A percentile compares a stretch with the other conserved stretches of the same genome.
Evolutionary conservation across 2,329 filamentous ascomycete species (phyloP).

Genomic region (Amesomyces nigricolor): DNA sequence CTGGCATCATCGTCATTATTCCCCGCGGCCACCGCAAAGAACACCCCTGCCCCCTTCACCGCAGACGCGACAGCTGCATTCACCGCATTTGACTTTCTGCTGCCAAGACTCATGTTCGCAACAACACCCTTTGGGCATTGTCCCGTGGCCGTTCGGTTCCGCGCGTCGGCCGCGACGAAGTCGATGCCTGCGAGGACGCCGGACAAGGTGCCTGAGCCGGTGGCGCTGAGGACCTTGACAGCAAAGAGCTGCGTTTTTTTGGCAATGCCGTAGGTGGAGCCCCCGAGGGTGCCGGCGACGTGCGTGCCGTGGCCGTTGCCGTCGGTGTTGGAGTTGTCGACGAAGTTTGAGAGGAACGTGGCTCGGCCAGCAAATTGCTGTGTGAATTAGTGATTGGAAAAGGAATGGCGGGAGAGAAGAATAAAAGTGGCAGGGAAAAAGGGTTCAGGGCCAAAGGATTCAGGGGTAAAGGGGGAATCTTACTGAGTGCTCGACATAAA

Average conservation of each 20-base stretch:
- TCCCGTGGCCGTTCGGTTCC: conserved; percentile 23
- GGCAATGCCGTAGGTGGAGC: conserved; percentile 39
- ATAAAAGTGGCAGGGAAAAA: neutral
- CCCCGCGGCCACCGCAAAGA: conserved; percentile 51
- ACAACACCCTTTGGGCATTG: conserved; percentile 40
- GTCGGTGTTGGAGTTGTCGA: conserved; percentile 33
- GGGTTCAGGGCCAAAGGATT: too few species aligned
- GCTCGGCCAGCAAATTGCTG: conserved; percentile 39
- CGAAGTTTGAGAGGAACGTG: conserved; percentile 34
- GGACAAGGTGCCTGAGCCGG: conserved; percentile 34
- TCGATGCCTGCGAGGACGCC: conserved; percentile 41
- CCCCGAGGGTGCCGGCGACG: conserved; percentile 41
- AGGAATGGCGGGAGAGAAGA: neutral
- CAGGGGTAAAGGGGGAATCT: neutral
- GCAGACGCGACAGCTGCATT: conserved; percentile 47
- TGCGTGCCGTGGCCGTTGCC: conserved; percentile 44
- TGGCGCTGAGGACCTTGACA: conserved; percentile 41
- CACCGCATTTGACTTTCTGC: conserved; percentile 38
- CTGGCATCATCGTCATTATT: conserved; percentile 41
- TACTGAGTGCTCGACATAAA: conserved; percentile 36
- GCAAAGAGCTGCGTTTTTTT: conserved; percentile 39
- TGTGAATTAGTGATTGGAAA: neutral
- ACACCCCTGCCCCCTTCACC: conserved; percentile 40
- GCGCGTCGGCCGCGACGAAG: conserved; percentile 35
- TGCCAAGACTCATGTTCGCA: conserved; percentile 54